These are phyloP conservation scores for Ceratobasidium sp. DNA, from an alignment of 1,284 basidiomycete species.

Conservation along the genomic window DNA sequence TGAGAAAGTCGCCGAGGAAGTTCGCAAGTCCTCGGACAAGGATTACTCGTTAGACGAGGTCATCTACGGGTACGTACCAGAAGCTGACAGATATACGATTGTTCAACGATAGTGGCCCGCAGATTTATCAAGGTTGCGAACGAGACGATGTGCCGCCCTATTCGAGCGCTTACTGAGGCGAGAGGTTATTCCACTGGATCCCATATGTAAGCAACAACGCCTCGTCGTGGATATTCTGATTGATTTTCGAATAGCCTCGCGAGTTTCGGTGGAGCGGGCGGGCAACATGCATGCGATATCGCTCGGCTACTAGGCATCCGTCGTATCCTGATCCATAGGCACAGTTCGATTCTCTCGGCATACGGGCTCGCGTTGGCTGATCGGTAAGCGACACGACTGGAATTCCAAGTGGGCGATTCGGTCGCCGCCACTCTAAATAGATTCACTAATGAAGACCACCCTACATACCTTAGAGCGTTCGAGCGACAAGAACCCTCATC, in stretches of 20 bases:
- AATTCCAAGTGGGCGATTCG: neutral
- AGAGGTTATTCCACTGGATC: slow-evolving; percentile 83
- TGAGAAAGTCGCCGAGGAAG: slow-evolving; percentile 66
- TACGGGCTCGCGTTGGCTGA: slow-evolving; percentile 91
- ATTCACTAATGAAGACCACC: too few species aligned
- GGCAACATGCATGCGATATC: slow-evolving; percentile 91
- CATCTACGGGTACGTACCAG: slow-evolving; percentile 69
- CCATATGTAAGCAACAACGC: slow-evolving; percentile 73
- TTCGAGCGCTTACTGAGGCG: slow-evolving; percentile 89
- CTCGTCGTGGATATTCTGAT: neutral
- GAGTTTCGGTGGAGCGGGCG: slow-evolving; percentile 90
- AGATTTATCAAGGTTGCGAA: slow-evolving; percentile 94
- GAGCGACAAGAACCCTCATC: slow-evolving; percentile 89
- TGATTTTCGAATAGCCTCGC: slow-evolving; percentile 61
- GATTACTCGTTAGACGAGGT: slow-evolving; percentile 81
- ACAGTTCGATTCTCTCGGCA: slow-evolving; percentile 86
- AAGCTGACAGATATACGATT: neutral
- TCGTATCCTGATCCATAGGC: slow-evolving; percentile 84
- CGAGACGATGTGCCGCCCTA: slow-evolving; percentile 92
- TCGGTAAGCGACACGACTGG: slow-evolving; percentile 63
- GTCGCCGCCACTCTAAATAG: neutral
- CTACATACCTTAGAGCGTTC: slow-evolving; percentile 62
- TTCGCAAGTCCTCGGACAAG: slow-evolving; percentile 68
- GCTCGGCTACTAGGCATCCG: slow-evolving; percentile 80
- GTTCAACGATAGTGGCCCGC: slow-evolving; percentile 42